phyloP scores from a whole-genome alignment of 208 protist genomes.

The Crithidia brevicula region DNA sequence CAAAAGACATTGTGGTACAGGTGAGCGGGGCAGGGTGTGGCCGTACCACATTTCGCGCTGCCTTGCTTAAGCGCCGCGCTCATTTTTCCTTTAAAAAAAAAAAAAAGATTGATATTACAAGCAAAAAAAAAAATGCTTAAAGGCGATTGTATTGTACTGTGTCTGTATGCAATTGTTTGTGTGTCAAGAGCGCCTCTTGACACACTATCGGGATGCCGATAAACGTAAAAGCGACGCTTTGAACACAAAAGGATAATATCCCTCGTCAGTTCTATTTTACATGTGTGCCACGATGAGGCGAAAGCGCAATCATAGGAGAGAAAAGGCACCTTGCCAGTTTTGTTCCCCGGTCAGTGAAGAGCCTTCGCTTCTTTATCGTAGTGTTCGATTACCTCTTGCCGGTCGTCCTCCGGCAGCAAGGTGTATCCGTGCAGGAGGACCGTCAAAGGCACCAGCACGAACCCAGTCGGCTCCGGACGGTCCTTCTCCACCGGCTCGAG shows the following conservation, averaged over 20 bases:
- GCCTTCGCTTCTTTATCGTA: slow-evolving; percentile 51
- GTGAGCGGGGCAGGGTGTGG: too few species aligned
- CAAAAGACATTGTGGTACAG: too few species aligned
- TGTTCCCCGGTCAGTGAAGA: neutral
- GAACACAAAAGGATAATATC: too few species aligned
- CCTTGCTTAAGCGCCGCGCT: too few species aligned
- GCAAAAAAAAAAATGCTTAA: neutral
- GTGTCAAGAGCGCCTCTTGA: too few species aligned
- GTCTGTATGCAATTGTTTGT: too few species aligned
- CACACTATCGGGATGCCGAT: too few species aligned
- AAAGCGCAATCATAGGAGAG: neutral
- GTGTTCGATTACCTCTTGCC: slow-evolving; percentile 63
- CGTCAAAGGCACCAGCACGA: slow-evolving; percentile 78
- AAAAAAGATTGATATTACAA: neutral
- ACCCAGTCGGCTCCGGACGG: slow-evolving; percentile 71
- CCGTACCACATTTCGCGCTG: too few species aligned
- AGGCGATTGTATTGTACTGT: too few species aligned
- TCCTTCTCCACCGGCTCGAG: slow-evolving; percentile 79
- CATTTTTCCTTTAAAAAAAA: neutral
- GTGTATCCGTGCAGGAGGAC: slow-evolving; percentile 85
- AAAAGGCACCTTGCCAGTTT: neutral
- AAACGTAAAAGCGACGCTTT: too few species aligned
- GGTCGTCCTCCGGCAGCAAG: slow-evolving; percentile 66
- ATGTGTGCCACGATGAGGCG: neutral
- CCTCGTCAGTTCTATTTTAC: neutral